phyloP scores from a whole-genome alignment of 371 early-diverging fungal genomes.

The Mucor racemosus region DNA sequence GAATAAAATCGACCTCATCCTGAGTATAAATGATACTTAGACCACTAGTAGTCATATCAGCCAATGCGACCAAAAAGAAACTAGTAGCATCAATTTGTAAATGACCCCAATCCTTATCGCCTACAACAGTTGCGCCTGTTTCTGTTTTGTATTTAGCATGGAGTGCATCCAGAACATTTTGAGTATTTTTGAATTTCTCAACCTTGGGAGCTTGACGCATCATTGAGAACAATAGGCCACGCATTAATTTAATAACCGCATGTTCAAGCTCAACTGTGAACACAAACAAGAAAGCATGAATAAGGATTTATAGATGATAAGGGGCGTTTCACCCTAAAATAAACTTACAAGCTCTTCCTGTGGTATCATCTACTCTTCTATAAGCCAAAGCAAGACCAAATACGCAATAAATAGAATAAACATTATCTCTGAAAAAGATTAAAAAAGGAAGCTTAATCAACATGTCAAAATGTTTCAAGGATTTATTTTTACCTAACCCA shows the following conservation, averaged over 20 bases:
- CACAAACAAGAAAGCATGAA: not conserved
- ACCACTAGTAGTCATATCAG: slow-evolving; percentile 88
- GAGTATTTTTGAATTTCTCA: slow-evolving; percentile 81
- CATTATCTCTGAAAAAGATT: slow-evolving; percentile 89
- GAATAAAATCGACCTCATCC: slow-evolving; percentile 91
- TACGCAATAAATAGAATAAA: slow-evolving; percentile 87
- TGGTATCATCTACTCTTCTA: slow-evolving; percentile 82
- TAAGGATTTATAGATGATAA: not conserved
- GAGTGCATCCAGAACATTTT: slow-evolving; percentile 68
- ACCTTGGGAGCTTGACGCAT: slow-evolving; percentile 88
- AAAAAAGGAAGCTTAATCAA: not conserved
- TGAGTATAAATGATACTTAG: slow-evolving; percentile 77
- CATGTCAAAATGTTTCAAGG: not conserved
- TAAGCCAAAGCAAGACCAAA: slow-evolving; percentile 88
- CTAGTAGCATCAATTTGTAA: slow-evolving; percentile 86
- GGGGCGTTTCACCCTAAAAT: not conserved
- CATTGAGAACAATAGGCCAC: slow-evolving; percentile 81
- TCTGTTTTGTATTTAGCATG: slow-evolving; percentile 90
- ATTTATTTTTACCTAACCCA: slow-evolving; percentile 77
- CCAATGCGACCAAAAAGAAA: slow-evolving; percentile 78
- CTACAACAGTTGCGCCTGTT: slow-evolving; percentile 89
- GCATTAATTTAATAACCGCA: slow-evolving; percentile 78
- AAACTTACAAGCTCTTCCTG: slow-evolving; percentile 79
- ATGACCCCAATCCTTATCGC: slow-evolving; percentile 85
- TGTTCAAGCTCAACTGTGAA: slow-evolving; percentile 80